Base-by-base conservation (phyloP, 495 filamentous ascomycete genomes). In the Usnea hakonensis region DNA sequence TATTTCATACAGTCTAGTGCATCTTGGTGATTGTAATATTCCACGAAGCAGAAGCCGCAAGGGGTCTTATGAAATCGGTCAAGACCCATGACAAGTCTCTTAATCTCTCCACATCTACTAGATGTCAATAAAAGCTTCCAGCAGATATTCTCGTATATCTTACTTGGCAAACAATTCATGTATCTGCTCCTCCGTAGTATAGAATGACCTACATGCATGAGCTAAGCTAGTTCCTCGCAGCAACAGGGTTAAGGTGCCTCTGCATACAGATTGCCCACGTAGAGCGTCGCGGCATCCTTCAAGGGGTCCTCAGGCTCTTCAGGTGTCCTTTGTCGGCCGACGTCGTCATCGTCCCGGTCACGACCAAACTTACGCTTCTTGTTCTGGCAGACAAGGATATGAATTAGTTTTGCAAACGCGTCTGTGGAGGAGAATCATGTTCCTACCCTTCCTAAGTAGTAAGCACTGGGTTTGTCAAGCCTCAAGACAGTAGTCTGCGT, bases 11-110 rank as follows among this genome's bases (percentile, higher is more conserved):
- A 96, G 69, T 97, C 94, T 37, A 97, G 77, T 8, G 94, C 94
- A 74, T 97, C 94, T 67, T 93, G 87, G 69, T 97, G 91, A 17
- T 85, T 97, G 76, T 97, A 98, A 75, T 98, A 98, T 74, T 98
- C 94, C 68, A 98, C 94, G 70, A 98, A 98, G 77, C 94, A 98
- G 77, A 98, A 98, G 14, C 94, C 94, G 75, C 94, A 98, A 6
- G 94, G 94, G 19, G 94, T 98, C 76, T 98, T 98, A 76, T 87
- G 89, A 78, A 91, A 94, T 21, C 94, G 87, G 71, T 98, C 95
- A 28, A 98, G 82, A 48, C 94, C 94, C 94, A 98, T 98, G n/a
- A 98, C 87, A 30, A 98, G 82, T 40, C 94, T 87, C 75, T 97
- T 97, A 72, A 98, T 93, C 78, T 97, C 93, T 62, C 94, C 94